These are phyloP conservation scores for Hanseniaspora thailandica DNA, from an alignment of 805 yeast genomes.

Conservation along the genomic window DNA sequence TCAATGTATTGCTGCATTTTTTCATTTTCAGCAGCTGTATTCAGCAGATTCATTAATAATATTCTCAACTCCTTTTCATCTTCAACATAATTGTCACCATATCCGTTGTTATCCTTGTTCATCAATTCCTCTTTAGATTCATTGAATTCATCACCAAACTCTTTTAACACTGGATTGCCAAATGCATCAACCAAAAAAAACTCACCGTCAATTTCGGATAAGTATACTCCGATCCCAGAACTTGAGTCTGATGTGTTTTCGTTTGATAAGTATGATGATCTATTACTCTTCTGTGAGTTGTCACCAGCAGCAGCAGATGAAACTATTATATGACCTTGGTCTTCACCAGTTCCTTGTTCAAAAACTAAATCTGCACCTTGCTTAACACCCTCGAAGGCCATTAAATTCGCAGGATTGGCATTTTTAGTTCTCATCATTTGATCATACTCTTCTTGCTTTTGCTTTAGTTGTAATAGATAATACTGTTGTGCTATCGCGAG, in stretches of 20 bases:
- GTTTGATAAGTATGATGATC: background rate
- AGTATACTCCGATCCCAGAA: slow-evolving; percentile 14
- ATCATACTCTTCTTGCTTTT: slow-evolving; percentile 6
- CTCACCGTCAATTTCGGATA: slow-evolving; percentile 13
- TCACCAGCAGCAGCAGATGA: slow-evolving; percentile 4
- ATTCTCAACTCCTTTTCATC: slow-evolving; percentile 11
- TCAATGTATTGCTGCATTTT: slow-evolving; percentile 2
- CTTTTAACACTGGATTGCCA: slow-evolving; percentile 17
- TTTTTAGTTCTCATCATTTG: background rate
- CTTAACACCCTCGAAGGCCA: slow-evolving; percentile 11
- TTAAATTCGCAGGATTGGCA: slow-evolving; percentile 2
- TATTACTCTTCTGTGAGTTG: background rate
- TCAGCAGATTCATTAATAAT: background rate
- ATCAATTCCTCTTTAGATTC: background rate
- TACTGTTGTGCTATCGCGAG: slow-evolving; percentile 10
- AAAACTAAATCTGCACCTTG: slow-evolving; percentile 8
- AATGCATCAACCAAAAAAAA: slow-evolving; percentile 18
- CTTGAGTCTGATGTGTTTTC: background rate
- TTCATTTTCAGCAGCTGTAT: slow-evolving; percentile 10
- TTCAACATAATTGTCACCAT: slow-evolving; percentile 5
- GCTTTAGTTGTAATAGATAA: slow-evolving; percentile 5
- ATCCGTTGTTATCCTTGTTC: slow-evolving; percentile 2
- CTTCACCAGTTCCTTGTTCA: slow-evolving; percentile 4
- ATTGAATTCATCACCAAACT: slow-evolving; percentile 16
- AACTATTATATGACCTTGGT: slow-evolving; percentile 10